phyloP scores from a whole-genome alignment of 2,329 filamentous ascomycete genomes.

The Ophiosphaerella herpotricha region DNA sequence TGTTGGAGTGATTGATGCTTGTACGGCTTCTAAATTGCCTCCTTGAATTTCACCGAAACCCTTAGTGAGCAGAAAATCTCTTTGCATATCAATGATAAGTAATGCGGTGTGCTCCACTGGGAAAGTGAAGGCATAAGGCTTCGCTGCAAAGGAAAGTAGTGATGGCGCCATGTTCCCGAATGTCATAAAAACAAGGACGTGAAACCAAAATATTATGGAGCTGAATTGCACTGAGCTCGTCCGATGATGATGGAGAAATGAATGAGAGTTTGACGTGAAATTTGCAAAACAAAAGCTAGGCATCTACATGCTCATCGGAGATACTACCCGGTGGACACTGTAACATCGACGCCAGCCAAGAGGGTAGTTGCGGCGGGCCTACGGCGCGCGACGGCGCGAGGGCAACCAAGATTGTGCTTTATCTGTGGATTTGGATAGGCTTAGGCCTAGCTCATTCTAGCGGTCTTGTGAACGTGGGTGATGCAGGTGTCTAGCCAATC shows the following conservation, averaged over 20 bases:
- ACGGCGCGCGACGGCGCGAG: slow-evolving; percentile 16
- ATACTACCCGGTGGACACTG: slow-evolving; percentile 7
- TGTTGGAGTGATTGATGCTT: slow-evolving; percentile 47
- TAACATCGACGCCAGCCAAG: slow-evolving; percentile 3
- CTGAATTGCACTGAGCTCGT: background rate
- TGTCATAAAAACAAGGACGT: background rate
- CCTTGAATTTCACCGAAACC: slow-evolving; percentile 60
- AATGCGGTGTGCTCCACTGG: slow-evolving; percentile 53
- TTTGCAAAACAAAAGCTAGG: background rate
- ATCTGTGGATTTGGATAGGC: slow-evolving; percentile 7
- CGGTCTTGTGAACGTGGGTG: background rate
- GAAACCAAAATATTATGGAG: slow-evolving; percentile 5
- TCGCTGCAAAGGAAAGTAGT: slow-evolving; percentile 36
- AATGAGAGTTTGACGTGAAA: slow-evolving; percentile 1
- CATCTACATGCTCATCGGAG: background rate
- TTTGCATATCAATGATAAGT: slow-evolving; percentile 59
- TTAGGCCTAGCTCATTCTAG: slow-evolving; percentile 5
- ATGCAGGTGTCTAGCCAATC: background rate
- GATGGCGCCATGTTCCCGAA: slow-evolving; percentile 10
- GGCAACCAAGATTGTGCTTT: slow-evolving; percentile 5
- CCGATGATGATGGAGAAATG: background rate
- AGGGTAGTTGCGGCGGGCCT: slow-evolving; percentile 15
- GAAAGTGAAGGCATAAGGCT: slow-evolving; percentile 57
- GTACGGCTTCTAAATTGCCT: slow-evolving; percentile 47
- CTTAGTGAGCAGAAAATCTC: slow-evolving; percentile 56